These are phyloP conservation scores for Suillus subaureus DNA, from an alignment of 768 basidiomycete species.

Conservation along the genomic window DNA sequence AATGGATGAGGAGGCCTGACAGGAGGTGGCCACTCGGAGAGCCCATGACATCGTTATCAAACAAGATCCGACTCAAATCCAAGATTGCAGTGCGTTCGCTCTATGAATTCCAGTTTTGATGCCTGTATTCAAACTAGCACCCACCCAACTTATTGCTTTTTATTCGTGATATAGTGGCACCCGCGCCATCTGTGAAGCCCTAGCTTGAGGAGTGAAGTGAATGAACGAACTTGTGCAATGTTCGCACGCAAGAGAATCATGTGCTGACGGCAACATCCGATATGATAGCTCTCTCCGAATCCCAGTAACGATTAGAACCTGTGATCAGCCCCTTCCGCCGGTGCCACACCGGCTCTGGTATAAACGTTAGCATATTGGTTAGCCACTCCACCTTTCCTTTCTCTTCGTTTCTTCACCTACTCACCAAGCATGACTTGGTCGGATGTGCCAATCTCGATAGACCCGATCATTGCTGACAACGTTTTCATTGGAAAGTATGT, in stretches of 20 bases:
- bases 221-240: background rate
- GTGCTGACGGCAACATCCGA: background rate
- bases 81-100: background rate
- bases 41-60: background rate
- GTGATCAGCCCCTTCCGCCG: background rate
- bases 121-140: background rate
- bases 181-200: no score
- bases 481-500: slow-evolving; percentile 41
- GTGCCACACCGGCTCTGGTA: slow-evolving; percentile 4
- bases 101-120: background rate
- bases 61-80: background rate
- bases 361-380: slow-evolving; percentile 12
- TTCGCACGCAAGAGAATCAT: background rate
- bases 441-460: slow-evolving; percentile 28
- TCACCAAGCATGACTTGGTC: slow-evolving; percentile 29
- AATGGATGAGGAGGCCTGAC: background rate
- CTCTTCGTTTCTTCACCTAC: slow-evolving; percentile 2
- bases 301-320: background rate
- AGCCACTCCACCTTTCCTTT: slow-evolving; percentile 15
- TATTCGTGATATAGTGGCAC: background rate
- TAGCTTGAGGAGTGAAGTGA: background rate
- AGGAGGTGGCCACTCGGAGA: background rate
- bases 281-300: background rate
- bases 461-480: slow-evolving; percentile 31
- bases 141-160: background rate